Evolutionary conservation across 805 yeast genomes (phyloP).

Genomic region (Candida andamanensis): DNA sequence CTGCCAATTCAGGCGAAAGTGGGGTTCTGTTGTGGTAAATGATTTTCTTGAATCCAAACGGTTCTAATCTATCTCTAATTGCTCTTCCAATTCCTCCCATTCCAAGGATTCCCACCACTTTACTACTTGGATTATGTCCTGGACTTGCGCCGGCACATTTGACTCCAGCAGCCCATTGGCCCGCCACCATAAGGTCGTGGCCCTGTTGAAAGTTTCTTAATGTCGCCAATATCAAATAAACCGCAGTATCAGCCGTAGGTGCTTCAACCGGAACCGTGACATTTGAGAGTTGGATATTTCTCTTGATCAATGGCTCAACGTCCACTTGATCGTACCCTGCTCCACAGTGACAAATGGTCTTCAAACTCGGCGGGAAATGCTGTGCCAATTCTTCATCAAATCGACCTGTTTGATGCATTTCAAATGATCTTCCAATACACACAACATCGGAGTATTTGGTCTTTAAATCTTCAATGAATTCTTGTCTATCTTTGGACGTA

Average conservation of each 20-base stretch:
- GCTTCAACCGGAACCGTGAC: constrained; percentile 62
- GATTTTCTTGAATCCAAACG: constrained; percentile 71
- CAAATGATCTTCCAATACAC: constrained; percentile 49
- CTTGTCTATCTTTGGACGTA: constrained; percentile 29
- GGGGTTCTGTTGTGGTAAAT: constrained; percentile 67
- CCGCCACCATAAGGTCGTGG: constrained; percentile 46
- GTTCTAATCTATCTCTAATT: constrained; percentile 62
- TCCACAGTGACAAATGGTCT: constrained; percentile 56
- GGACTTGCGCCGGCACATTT: constrained; percentile 49
- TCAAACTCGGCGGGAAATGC: constrained; percentile 50
- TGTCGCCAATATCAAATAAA: constrained; percentile 57
- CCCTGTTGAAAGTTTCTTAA: constrained; percentile 65
- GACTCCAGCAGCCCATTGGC: constrained; percentile 52
- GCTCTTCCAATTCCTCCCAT: constrained; percentile 90
- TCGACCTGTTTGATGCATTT: constrained; percentile 49
- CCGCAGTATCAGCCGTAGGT: constrained; percentile 70
- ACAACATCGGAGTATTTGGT: constrained; percentile 40
- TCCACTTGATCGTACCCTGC: constrained; percentile 78
- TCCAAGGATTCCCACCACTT: constrained; percentile 75
- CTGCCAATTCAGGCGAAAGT: constrained; percentile 58
- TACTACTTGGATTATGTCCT: constrained; percentile 74
- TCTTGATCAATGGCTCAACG: constrained; percentile 44
- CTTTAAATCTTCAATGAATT: constrained; percentile 40
- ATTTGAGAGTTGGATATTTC: constrained; percentile 61
- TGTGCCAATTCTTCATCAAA: constrained; percentile 58